Evolutionary conservation across 2,329 filamentous ascomycete genomes (phyloP).

Genomic region (Trichoderma lentiforme): DNA sequence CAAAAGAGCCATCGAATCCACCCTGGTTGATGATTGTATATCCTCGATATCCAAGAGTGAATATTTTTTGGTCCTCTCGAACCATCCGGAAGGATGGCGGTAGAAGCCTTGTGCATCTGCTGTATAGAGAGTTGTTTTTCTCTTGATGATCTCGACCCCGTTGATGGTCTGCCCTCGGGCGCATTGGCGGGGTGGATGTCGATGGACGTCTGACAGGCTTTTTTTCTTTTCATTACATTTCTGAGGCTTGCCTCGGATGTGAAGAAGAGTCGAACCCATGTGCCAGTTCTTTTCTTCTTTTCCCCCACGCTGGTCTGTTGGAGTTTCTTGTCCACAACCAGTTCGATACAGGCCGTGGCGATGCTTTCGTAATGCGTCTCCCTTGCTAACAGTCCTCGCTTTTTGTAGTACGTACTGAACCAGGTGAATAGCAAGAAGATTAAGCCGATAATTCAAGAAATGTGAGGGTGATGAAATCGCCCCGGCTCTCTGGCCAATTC

Average conservation of each 20-base stretch:
- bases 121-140: conserved; percentile 72
- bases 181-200: conserved; percentile 72
- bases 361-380: too few relatives aligned
- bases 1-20: conserved; percentile 90
- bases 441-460: too few relatives aligned
- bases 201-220: conserved; percentile 87
- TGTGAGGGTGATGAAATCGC: too few relatives aligned
- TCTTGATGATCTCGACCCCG: conserved; percentile 88
- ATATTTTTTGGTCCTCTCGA: conserved; percentile 57
- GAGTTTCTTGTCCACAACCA: too few relatives aligned
- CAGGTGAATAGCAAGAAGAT: too few relatives aligned
- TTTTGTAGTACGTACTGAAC: too few relatives aligned
- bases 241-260: conserved; percentile 44
- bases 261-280: conserved; percentile 45
- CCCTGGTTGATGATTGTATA: conserved; percentile 89
- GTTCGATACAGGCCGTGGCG: too few relatives aligned
- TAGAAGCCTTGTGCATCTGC: conserved; percentile 30
- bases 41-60: conserved; percentile 91
- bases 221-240: conserved; percentile 53
- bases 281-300: conserved; percentile 42
- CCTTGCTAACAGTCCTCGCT: too few relatives aligned
- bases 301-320: conserved; percentile 48
- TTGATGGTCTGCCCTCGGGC: conserved; percentile 71
- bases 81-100: conserved; percentile 62
- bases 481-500: too few relatives aligned